Evolutionary conservation across 495 filamentous ascomycete species (phyloP).

Genomic region (Aspergillus campestris): DNA sequence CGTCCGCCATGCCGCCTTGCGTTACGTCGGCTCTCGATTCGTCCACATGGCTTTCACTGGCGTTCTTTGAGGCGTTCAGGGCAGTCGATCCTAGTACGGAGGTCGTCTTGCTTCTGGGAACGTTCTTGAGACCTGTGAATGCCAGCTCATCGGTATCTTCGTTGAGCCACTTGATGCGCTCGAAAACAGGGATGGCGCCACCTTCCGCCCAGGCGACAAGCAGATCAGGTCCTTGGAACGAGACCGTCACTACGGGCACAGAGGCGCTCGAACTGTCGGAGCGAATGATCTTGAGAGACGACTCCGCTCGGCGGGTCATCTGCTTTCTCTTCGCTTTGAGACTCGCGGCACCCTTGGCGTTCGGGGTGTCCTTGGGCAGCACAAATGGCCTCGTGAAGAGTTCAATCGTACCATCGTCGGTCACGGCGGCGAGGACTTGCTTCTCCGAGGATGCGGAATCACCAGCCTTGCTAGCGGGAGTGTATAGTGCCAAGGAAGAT

Average conservation of each 20-base stretch:
- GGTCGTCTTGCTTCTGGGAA: conserved; percentile 38
- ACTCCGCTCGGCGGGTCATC: conserved; percentile 42
- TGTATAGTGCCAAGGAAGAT: conserved; percentile 26
- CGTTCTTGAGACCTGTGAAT: conserved; percentile 37
- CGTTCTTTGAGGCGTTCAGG: conserved; percentile 53
- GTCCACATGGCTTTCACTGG: conserved; percentile 57
- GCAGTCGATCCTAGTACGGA: conserved; percentile 31
- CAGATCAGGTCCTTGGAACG: conserved; percentile 42
- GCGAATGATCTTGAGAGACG: conserved; percentile 41
- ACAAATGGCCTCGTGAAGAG: conserved; percentile 48
- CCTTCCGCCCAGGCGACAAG: conserved; percentile 48
- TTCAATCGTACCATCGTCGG: conserved; percentile 47
- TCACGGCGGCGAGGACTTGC: conserved; percentile 42
- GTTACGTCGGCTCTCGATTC: conserved; percentile 65
- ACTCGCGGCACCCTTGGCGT: conserved; percentile 21
- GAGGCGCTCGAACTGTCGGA: conserved; percentile 34
- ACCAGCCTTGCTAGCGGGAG: conserved; percentile 5
- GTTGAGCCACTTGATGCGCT: conserved; percentile 44
- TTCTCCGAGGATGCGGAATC: conserved; percentile 20
- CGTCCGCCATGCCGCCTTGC: conserved; percentile 30
- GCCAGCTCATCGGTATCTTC: conserved; percentile 38
- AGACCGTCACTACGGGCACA: conserved; percentile 38
- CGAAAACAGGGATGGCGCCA: conserved; percentile 47
- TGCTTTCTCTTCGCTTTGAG: conserved; percentile 40
- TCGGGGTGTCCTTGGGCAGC: conserved; percentile 20